Conservation (phyloP, 768 basidiomycete species). For the Boletus barrowsii region DNA sequence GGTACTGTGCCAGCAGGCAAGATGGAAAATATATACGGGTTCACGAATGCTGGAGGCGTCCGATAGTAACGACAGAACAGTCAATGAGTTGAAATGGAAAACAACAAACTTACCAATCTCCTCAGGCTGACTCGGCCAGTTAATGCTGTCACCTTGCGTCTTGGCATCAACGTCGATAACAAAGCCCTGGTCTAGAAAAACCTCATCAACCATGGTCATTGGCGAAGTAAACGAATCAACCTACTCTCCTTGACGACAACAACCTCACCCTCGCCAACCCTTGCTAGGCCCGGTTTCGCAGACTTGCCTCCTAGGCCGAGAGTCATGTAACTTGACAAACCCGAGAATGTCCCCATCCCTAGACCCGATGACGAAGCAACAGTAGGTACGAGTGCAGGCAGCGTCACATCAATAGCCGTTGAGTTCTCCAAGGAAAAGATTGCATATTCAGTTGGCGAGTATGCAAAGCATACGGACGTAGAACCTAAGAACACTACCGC, state of each 20-base stretch:
- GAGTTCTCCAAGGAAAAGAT: constrained; percentile 65
- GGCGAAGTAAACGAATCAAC: constrained; percentile 24
- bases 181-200: constrained; percentile 57
- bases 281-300: constrained; percentile 55
- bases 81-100: constrained; percentile 47
- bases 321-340: constrained; percentile 83
- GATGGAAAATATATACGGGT: constrained; percentile 75
- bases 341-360: constrained; percentile 67
- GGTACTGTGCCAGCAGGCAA: constrained; percentile 66
- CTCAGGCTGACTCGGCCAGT: constrained; percentile 80
- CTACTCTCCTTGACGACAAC: constrained; percentile 78
- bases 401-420: constrained; percentile 51
- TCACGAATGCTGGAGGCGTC: constrained; percentile 54
- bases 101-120: constrained; percentile 55
- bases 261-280: constrained; percentile 57
- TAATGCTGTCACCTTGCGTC: constrained; percentile 48
- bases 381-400: constrained; percentile 40
- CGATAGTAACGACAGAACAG: constrained; percentile 55
- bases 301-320: constrained; percentile 72
- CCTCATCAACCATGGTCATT: background rate
- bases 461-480: constrained; percentile 67
- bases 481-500: constrained; percentile 69
- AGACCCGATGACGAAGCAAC: constrained; percentile 28
- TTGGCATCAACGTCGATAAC: constrained; percentile 62
- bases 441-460: constrained; percentile 64